Evolutionary conservation across 345 rosid species (phyloP).

Genomic region (Salix purpurea): DNA sequence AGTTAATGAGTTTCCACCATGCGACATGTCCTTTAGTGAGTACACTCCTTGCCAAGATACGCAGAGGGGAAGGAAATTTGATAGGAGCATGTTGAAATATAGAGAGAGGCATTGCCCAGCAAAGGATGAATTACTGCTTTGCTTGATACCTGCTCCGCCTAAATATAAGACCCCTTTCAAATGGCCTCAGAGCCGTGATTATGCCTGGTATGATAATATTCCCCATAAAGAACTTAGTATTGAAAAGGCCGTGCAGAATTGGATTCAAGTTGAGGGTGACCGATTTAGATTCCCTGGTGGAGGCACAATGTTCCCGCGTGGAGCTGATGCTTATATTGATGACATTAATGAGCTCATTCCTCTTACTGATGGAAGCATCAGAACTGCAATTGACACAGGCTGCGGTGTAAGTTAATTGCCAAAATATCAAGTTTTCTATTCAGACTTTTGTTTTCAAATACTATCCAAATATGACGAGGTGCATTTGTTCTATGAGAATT

Average conservation of each 20-base stretch:
- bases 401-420: conserved; percentile 71
- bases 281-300: conserved; percentile 96
- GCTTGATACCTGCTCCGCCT: conserved; percentile 92
- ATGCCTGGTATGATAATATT: conserved; percentile 91
- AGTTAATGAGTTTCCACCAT: conserved; percentile 47
- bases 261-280: conserved; percentile 92
- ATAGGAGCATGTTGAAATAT: conserved; percentile 74
- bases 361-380: conserved; percentile 63
- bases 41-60: conserved; percentile 86
- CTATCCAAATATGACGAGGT: neutral
- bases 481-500: neutral
- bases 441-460: neutral
- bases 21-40: conserved; percentile 71
- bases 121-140: conserved; percentile 59
- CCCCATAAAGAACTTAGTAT: conserved; percentile 92
- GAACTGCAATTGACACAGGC: conserved; percentile 93
- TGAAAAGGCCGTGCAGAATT: conserved; percentile 95
- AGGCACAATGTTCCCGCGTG: conserved; percentile 91
- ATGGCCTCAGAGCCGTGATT: conserved; percentile 97
- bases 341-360: conserved; percentile 73
- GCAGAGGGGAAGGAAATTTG: conserved; percentile 66
- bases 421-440: neutral
- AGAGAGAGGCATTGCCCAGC: conserved; percentile 89
- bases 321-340: conserved; percentile 94
- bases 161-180: conserved; percentile 89